phyloP scores from a whole-genome alignment of 2,329 filamentous ascomycete genomes.

The Ophiostoma perfectum region DNA sequence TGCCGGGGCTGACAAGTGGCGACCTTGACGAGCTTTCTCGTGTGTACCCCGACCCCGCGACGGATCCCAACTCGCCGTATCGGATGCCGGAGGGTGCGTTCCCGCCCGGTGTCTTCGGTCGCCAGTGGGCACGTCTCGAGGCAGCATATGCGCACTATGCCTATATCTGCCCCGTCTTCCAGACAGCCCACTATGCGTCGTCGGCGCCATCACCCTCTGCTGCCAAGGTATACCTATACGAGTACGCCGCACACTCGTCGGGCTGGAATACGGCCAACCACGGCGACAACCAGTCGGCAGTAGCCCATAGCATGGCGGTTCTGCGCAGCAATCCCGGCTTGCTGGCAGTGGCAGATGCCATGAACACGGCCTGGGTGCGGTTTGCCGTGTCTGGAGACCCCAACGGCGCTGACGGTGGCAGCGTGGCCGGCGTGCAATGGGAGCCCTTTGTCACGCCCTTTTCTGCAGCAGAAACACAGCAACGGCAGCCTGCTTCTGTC shows the following conservation, averaged over 20 bases:
- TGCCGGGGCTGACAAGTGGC: constrained; percentile 49
- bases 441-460: constrained; percentile 42
- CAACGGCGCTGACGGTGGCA: constrained; percentile 15
- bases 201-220: constrained; percentile 25
- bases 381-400: constrained; percentile 30
- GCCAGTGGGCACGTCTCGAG: constrained; percentile 53
- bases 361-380: constrained; percentile 42
- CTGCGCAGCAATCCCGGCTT: constrained; percentile 37
- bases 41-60: constrained; percentile 57
- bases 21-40: constrained; percentile 52
- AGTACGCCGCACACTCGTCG: constrained; percentile 46
- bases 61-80: constrained; percentile 22
- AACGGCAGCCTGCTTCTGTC: constrained; percentile 5
- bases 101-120: constrained; percentile 38
- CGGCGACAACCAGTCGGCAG: constrained; percentile 42
- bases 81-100: constrained; percentile 33
- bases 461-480: not conserved
- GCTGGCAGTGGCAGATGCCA: constrained; percentile 35
- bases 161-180: constrained; percentile 58
- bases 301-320: constrained; percentile 39
- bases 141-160: constrained; percentile 60
- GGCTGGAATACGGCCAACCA: constrained; percentile 41
- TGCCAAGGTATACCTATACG: constrained; percentile 49
- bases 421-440: constrained; percentile 33
- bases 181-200: constrained; percentile 47